These are phyloP conservation scores for Monosporozyma solicola DNA, from an alignment of 805 yeast genomes.

Conservation along the genomic window DNA sequence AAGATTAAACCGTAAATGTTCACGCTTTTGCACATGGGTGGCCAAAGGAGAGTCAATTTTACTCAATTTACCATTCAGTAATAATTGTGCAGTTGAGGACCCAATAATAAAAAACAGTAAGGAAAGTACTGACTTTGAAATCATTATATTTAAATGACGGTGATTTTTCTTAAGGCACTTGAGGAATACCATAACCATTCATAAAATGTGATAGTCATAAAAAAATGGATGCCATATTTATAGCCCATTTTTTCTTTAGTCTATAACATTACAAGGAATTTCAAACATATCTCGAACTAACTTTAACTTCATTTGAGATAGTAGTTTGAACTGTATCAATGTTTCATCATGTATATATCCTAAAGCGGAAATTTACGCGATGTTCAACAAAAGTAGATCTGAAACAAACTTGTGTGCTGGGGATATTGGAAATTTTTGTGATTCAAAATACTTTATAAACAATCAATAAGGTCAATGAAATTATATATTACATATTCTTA, in stretches of 20 bases:
- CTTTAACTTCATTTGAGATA: not conserved
- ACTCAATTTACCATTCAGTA: not conserved
- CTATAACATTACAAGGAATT: not conserved
- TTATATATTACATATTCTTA: not conserved
- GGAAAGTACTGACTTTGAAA: not conserved
- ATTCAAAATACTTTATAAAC: not conserved
- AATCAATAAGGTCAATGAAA: not conserved
- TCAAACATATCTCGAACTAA: not conserved
- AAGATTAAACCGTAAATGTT: slow-evolving; percentile 7
- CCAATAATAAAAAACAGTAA: not conserved
- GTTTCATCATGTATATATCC: slow-evolving; percentile 5
- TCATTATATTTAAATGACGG: not conserved
- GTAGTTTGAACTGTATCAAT: not conserved
- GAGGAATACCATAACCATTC: not conserved
- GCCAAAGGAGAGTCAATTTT: not conserved
- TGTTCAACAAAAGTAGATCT: not conserved
- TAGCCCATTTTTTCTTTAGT: not conserved
- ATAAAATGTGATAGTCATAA: not conserved
- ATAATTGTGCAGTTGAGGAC: not conserved
- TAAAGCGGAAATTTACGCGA: slow-evolving; percentile 3
- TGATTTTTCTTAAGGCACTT: not conserved
- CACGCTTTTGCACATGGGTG: not conserved
- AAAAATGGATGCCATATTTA: not conserved
- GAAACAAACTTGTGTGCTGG: not conserved
- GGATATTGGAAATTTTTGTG: no score